Percentiles rank a stretch among this genome's conserved stretches.
These are phyloP conservation scores for Ceratocystis lukuohia DNA, from an alignment of 2,329 filamentous ascomycete species.

Conservation along the genomic window DNA sequence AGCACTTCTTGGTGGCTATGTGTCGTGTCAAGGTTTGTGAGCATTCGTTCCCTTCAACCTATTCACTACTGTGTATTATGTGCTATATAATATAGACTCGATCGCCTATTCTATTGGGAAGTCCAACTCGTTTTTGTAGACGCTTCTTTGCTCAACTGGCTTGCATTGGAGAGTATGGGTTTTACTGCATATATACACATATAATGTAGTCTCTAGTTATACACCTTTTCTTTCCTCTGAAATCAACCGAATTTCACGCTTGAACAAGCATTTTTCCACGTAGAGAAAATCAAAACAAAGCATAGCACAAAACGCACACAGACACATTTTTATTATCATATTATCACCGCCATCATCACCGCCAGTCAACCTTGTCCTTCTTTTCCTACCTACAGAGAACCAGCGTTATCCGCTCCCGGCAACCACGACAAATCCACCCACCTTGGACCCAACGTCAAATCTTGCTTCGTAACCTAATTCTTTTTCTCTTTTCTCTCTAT, in stretches of 20 bases:
- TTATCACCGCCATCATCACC: conserved; percentile 7
- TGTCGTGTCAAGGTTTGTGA: not conserved
- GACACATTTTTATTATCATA: not conserved
- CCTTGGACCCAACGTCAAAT: conserved; percentile 17
- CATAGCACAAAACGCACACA: not conserved
- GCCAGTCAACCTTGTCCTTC: not conserved
- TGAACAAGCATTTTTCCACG: not conserved
- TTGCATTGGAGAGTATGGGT: too few species aligned
- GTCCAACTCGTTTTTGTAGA: too few species aligned
- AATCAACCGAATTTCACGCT: not conserved
- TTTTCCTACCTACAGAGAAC: conserved; percentile 5
- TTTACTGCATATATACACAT: too few species aligned
- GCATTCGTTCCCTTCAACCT: not conserved
- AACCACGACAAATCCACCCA: conserved; percentile 18
- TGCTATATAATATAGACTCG: too few species aligned
- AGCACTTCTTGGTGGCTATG: not conserved
- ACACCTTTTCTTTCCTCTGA: not conserved
- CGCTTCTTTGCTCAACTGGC: too few species aligned
- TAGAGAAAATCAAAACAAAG: not conserved
- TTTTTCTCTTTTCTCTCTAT: not conserved
- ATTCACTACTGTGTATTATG: too few species aligned
- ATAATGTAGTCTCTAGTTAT: not conserved
- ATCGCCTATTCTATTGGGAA: too few species aligned
- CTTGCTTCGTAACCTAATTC: conserved; percentile 14
- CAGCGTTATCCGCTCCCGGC: conserved; percentile 17